phyloP scores from a whole-genome alignment of 73 alveolate species.

The Tetrahymena elliotti region DNA sequence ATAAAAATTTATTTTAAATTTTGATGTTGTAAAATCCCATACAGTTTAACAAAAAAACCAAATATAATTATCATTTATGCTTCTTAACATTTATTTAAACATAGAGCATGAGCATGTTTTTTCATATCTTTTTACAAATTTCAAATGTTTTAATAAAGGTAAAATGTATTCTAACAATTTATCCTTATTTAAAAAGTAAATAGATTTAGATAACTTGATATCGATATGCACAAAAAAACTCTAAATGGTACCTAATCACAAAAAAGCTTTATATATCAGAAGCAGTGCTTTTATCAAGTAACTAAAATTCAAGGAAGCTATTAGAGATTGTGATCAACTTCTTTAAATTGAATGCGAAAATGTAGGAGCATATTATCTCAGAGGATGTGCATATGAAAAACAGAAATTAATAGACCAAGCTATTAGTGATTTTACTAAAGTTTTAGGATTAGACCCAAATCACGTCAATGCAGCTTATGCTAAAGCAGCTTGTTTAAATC shows the following conservation, averaged over 20 bases:
- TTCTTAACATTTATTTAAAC: background rate
- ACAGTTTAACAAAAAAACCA: background rate
- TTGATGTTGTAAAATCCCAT: background rate
- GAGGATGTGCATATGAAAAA: slow-evolving; percentile 80
- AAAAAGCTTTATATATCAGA: slow-evolving; percentile 61
- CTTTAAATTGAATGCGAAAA: slow-evolving; percentile 54
- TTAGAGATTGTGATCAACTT: slow-evolving; percentile 61
- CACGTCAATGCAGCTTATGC: slow-evolving; percentile 93
- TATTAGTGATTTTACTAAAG: slow-evolving; percentile 76
- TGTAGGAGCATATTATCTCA: slow-evolving; percentile 75
- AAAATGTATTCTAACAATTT: background rate
- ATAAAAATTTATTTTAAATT: background rate
- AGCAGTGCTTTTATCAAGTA: slow-evolving; percentile 57
- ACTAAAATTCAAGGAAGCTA: slow-evolving; percentile 52
- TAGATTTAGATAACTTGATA: slow-evolving; percentile 64
- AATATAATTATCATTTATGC: background rate
- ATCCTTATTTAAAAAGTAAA: background rate
- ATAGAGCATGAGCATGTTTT: background rate
- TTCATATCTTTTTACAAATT: background rate
- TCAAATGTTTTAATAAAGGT: background rate
- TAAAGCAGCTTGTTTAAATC: slow-evolving; percentile 94
- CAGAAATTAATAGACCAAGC: slow-evolving; percentile 74
- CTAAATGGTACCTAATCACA: slow-evolving; percentile 51
- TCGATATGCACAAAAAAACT: slow-evolving; percentile 64
- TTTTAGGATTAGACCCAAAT: slow-evolving; percentile 82